phyloP scores from a whole-genome alignment of 129 eudicot genomes.

The Lactuca saligna region DNA sequence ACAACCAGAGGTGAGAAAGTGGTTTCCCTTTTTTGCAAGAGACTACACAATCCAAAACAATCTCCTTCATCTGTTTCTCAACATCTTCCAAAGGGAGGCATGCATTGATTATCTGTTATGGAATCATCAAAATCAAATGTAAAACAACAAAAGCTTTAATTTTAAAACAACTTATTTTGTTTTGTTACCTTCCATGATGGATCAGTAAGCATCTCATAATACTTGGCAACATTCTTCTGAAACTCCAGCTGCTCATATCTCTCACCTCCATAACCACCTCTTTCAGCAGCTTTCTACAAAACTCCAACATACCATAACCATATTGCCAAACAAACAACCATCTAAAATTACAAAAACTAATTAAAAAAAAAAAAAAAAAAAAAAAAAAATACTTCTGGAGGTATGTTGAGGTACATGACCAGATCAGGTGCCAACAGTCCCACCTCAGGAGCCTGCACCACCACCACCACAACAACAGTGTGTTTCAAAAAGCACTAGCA shows the following conservation, averaged over 20 bases:
- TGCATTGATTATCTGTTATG: slow-evolving; percentile 70
- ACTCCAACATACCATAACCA: background rate
- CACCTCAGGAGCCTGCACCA: slow-evolving; percentile 66
- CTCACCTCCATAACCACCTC: slow-evolving; percentile 97
- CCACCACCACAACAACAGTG: slow-evolving; percentile 10
- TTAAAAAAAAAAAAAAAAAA: background rate
- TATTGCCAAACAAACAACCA: slow-evolving; percentile 1
- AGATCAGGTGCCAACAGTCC: slow-evolving; percentile 94
- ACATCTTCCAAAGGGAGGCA: slow-evolving; percentile 65
- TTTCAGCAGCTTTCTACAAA: slow-evolving; percentile 88
- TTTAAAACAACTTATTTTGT: background rate
- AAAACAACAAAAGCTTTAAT: background rate
- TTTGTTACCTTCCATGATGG: slow-evolving; percentile 80
- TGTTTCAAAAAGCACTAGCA: background rate
- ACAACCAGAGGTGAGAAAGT: slow-evolving; percentile 53
- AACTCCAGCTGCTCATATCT: slow-evolving; percentile 86
- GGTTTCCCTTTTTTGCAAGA: slow-evolving; percentile 68
- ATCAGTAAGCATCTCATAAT: slow-evolving; percentile 54
- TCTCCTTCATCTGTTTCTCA: slow-evolving; percentile 58
- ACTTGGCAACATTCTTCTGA: slow-evolving; percentile 67
- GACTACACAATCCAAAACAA: slow-evolving; percentile 49
- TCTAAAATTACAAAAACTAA: slow-evolving; percentile 3
- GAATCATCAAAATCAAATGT: background rate
- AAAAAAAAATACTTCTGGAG: slow-evolving; percentile 63
- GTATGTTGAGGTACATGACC: slow-evolving; percentile 84